phyloP scores from a whole-genome alignment of 495 filamentous ascomycete species.

The Hypoxylon lenormandii region DNA sequence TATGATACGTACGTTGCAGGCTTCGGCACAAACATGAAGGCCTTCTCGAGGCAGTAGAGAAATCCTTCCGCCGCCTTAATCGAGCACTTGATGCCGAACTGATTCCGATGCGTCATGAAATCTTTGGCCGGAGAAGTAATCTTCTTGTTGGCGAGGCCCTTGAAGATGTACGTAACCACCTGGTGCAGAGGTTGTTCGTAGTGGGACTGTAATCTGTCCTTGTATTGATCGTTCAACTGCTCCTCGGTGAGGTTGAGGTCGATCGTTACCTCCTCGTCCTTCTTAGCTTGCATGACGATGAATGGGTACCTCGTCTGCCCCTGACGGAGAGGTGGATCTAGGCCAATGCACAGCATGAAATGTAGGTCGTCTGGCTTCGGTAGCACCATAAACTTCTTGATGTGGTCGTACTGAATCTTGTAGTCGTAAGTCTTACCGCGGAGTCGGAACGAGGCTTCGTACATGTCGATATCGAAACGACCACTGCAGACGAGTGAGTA shows the following conservation, averaged over 20 bases:
- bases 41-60: slow-evolving; percentile 96
- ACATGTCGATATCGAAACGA: slow-evolving; percentile 99
- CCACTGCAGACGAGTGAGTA: slow-evolving; percentile 73
- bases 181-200: slow-evolving; percentile 93
- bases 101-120: slow-evolving; percentile 89
- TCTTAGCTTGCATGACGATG: slow-evolving; percentile 98
- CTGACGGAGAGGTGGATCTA: slow-evolving; percentile 95
- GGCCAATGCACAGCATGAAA: slow-evolving; percentile 90
- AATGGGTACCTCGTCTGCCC: slow-evolving; percentile 99
- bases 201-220: slow-evolving; percentile 82
- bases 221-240: slow-evolving; percentile 83
- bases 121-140: slow-evolving; percentile 92
- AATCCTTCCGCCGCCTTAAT: slow-evolving; percentile 99
- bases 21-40: slow-evolving; percentile 98
- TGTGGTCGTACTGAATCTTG: slow-evolving; percentile 96
- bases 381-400: slow-evolving; percentile 98
- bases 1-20: slow-evolving; percentile 95
- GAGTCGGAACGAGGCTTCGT: slow-evolving; percentile 95
- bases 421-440: slow-evolving; percentile 99
- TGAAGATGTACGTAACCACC: slow-evolving; percentile 93
- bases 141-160: slow-evolving; percentile 91
- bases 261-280: slow-evolving; percentile 95
- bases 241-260: slow-evolving; percentile 97
- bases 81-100: slow-evolving; percentile 97
- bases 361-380: slow-evolving; percentile 98